phyloP scores from a whole-genome alignment of 78 protist genomes.

The Capsaspora owczarzaki region DNA sequence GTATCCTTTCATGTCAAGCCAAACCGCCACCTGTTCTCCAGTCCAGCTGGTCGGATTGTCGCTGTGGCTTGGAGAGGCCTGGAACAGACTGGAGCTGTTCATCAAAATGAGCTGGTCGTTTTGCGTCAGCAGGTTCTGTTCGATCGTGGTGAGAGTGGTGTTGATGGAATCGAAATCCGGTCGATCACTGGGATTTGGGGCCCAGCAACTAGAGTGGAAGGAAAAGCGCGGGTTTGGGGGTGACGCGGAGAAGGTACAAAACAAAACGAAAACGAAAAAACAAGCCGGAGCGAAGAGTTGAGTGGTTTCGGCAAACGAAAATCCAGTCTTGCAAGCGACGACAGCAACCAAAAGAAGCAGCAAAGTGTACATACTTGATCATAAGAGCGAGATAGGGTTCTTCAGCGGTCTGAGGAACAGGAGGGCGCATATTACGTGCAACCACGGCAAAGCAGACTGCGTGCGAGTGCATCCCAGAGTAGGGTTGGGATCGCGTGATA shows the following conservation, averaged over 20 bases:
- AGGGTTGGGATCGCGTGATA: conserved; percentile 1
- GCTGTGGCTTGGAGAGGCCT: neutral
- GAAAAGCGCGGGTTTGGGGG: neutral
- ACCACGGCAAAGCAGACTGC: conserved; percentile 38
- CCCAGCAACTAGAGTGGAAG: neutral
- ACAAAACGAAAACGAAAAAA: neutral
- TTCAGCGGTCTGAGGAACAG: neutral
- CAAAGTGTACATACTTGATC: neutral
- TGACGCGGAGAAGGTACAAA: neutral
- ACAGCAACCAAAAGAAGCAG: neutral
- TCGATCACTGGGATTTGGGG: neutral
- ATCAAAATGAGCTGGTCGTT: neutral
- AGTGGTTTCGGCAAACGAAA: neutral
- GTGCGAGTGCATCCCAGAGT: conserved; percentile 11
- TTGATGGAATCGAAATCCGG: neutral
- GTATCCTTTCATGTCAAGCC: neutral
- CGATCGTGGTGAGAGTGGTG: neutral
- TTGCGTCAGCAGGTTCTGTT: neutral
- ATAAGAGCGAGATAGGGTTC: neutral
- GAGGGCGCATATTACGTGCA: conserved; percentile 2
- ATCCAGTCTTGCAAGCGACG: no score
- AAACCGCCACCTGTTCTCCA: neutral
- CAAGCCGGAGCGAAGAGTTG: neutral
- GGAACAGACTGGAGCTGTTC: neutral
- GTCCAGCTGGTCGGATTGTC: neutral